Evolutionary conservation across 495 filamentous ascomycete genomes (phyloP).

Genomic region (Thermothielavioides terrestris): DNA sequence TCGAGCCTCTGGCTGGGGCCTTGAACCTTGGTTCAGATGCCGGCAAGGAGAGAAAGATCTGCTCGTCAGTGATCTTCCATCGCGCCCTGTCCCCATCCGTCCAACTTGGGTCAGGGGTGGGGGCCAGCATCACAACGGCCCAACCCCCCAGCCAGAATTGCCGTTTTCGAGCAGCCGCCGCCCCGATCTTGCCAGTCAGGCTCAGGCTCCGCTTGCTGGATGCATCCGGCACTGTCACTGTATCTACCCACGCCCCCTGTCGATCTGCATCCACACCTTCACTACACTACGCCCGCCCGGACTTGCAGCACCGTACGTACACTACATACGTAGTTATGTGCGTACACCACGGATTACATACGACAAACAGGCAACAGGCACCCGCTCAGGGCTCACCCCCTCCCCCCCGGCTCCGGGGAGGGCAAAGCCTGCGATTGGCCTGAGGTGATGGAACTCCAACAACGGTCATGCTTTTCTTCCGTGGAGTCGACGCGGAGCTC

Average conservation of each 20-base stretch:
- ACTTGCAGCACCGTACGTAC: too few relatives aligned
- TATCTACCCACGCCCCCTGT: slow-evolving; percentile 7
- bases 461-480: slow-evolving; percentile 43
- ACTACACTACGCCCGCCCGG: slow-evolving; percentile 4
- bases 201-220: slow-evolving; percentile 4
- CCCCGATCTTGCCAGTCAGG: slow-evolving; percentile 7
- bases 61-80: slow-evolving; percentile 20
- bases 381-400: too few relatives aligned
- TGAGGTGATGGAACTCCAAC: slow-evolving; percentile 29
- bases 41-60: slow-evolving; percentile 24
- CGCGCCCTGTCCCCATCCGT: neutral
- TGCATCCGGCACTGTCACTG: slow-evolving; percentile 4
- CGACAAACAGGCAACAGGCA: slow-evolving; percentile 23
- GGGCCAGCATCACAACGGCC: neutral
- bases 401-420: slow-evolving; percentile 20
- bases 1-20: neutral
- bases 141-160: slow-evolving; percentile 2
- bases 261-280: slow-evolving; percentile 21
- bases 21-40: slow-evolving; percentile 15
- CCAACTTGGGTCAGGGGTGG: neutral
- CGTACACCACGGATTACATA: too few relatives aligned
- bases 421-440: slow-evolving; percentile 31
- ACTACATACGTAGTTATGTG: too few relatives aligned
- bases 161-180: slow-evolving; percentile 9
- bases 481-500: slow-evolving; percentile 38